Conservation (phyloP, 495 filamentous ascomycete species). For the Trichoderma virens region DNA sequence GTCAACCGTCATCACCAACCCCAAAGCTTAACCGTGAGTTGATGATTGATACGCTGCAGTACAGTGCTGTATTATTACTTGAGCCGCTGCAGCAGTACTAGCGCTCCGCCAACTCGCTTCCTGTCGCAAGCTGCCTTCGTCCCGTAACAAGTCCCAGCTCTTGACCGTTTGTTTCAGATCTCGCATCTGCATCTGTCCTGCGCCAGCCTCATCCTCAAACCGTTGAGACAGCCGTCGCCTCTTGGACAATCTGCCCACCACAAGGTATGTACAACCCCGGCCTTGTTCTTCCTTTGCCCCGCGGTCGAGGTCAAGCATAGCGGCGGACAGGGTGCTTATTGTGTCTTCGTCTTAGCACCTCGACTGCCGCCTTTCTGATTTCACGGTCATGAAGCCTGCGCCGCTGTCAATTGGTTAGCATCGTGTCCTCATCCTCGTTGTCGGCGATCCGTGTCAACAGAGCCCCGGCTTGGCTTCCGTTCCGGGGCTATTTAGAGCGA, state of each 20-base stretch:
- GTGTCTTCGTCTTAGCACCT: neutral
- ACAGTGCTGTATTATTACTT: neutral
- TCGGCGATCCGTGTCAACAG: neutral
- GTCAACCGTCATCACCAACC: neutral
- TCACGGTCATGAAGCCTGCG: neutral
- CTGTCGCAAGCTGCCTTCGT: slow-evolving; percentile 1
- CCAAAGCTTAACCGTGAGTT: too few relatives aligned
- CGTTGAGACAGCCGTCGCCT: neutral
- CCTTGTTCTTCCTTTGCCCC: neutral
- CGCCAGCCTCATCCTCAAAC: neutral
- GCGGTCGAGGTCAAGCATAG: neutral
- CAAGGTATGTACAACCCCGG: neutral
- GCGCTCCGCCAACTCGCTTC: neutral
- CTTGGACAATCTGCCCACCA: neutral
- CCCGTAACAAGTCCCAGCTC: neutral
- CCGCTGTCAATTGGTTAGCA: neutral
- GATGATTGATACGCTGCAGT: too few relatives aligned
- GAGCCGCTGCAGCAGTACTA: neutral
- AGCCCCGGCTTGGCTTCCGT: neutral
- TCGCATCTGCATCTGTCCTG: neutral
- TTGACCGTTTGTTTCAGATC: neutral
- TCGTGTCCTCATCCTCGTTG: neutral
- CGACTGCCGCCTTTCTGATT: neutral
- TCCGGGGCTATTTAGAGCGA: neutral
- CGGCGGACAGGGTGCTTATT: neutral